Percentiles rank a stretch among this genome's conserved stretches.
These are phyloP conservation scores for Coniosporium apollinis DNA, from an alignment of 495 filamentous ascomycete species.

Conservation along the genomic window DNA sequence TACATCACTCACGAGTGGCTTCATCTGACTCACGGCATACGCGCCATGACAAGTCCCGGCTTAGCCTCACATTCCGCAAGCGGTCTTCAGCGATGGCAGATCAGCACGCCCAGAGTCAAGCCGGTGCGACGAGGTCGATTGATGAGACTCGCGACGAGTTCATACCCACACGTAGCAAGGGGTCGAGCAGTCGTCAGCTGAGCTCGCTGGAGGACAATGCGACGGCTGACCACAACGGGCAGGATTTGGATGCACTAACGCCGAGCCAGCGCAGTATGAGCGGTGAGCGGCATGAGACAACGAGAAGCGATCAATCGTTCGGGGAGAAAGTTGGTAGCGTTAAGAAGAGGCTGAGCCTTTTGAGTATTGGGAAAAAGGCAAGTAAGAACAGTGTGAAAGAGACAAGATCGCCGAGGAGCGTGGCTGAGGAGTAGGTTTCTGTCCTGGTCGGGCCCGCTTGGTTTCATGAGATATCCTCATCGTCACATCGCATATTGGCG, in stretches of 20 bases:
- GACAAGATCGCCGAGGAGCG: conserved; percentile 17
- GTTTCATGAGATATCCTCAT: no score
- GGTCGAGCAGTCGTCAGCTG: background rate
- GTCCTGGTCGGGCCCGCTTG: no score
- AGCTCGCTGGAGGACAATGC: background rate
- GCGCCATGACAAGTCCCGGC: background rate
- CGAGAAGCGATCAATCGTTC: conserved; percentile 16
- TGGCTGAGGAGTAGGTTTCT: no score
- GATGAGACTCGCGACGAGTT: no score
- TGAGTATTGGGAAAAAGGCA: conserved; percentile 50
- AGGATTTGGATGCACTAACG: background rate
- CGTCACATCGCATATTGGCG: no score
- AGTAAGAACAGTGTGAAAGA: conserved; percentile 28
- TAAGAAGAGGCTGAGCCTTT: conserved; percentile 50
- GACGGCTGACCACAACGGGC: background rate
- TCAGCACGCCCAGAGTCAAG: no score
- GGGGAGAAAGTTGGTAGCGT: conserved; percentile 32
- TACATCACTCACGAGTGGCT: no score
- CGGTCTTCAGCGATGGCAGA: no score
- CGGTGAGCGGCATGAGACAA: conserved; percentile 18
- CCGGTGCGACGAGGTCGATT: no score
- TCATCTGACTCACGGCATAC: conserved; percentile 2
- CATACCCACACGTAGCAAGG: background rate
- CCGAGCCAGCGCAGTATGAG: background rate
- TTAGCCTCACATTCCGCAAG: background rate